Conservation (phyloP, 495 filamentous ascomycete species). For the Lichina pygmaea region DNA sequence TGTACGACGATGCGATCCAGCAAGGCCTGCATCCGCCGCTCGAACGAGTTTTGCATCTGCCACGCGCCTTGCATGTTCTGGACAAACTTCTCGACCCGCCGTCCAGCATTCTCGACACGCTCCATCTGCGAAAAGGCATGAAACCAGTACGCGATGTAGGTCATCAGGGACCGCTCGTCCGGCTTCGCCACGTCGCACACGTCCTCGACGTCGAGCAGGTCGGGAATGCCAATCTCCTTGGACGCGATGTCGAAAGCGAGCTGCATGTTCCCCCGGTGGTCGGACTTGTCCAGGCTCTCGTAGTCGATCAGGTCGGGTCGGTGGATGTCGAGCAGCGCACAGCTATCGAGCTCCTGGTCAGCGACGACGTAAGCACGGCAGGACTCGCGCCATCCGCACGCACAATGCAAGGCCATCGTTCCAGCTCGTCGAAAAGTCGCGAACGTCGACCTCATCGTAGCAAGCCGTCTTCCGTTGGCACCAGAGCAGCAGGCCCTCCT, state of each 20-base stretch:
- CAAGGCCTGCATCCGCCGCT: constrained; percentile 62
- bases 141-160: constrained; percentile 99
- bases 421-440: constrained; percentile 87
- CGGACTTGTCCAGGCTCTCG: constrained; percentile 73
- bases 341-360: constrained; percentile 15
- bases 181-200: constrained; percentile 90
- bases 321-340: constrained; percentile 87
- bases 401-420: constrained; percentile 85
- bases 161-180: constrained; percentile 92
- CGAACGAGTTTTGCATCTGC: constrained; percentile 95
- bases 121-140: constrained; percentile 98
- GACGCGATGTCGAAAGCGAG: constrained; percentile 85
- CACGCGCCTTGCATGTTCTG: constrained; percentile 98
- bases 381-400: constrained; percentile 2
- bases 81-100: constrained; percentile 93
- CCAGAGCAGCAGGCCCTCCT: constrained; percentile 86
- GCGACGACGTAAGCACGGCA: background rate
- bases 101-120: constrained; percentile 84
- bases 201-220: constrained; percentile 88
- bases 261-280: constrained; percentile 93
- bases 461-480: constrained; percentile 97
- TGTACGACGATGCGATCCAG: constrained; percentile 48
- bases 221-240: constrained; percentile 91
- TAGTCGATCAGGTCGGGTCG: constrained; percentile 93
- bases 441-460: constrained; percentile 84